Evolutionary conservation across 305 asterid species (phyloP), one percentile per base, ranked within the genome.

Genomic region (Solanum hybrid): DNA sequence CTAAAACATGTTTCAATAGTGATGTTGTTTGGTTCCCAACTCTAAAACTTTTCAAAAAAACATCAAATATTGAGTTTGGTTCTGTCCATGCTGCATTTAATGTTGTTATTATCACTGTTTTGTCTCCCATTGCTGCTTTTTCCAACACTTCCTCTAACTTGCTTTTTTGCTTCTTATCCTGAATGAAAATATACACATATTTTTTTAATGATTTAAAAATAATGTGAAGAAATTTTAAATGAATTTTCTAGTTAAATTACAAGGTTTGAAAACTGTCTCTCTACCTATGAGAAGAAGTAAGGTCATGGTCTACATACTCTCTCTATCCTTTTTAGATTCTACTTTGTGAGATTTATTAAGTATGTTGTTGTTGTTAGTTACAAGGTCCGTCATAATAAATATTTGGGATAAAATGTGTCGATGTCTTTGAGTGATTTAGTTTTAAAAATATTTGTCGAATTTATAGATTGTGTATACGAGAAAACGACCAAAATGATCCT

Each of bases 11-110:
- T 1, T 93, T 94, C 80, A 94, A 91, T 24, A 94, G 93, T 73
- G 86, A 14, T 16, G 24, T 51, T 12, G 96, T 94, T 86, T 93
- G 93, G 31, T 92, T 92, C 86, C 97, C 94, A 26, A 92, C 91
- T 77, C 87, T 90, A 90, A 94, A 94, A 89, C 96, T 93, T 89
- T 94, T 89, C 11, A 94, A 93, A 88, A 94, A 94, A 34, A 94
- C 92, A 88, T 94, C 97, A 81, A 94, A 93, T 36, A 93, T 85
- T 2, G 96, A 93, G 85, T 88, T 81, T 71, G 94, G 93, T 27
- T 88, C 93, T 13, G 91, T 91, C 96, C 96, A 94, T 84, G 97
- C 97, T 90, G 91, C 93, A 85, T 94, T 94, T 91, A 94, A 66
- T 66, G 95, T 91, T 40, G 97, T 94, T 89, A 94, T 89, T 34